A percentile compares a stretch with the other conserved stretches of the same genome.
Conservation (phyloP, 768 basidiomycete genomes). For the Calocera viscosa region DNA sequence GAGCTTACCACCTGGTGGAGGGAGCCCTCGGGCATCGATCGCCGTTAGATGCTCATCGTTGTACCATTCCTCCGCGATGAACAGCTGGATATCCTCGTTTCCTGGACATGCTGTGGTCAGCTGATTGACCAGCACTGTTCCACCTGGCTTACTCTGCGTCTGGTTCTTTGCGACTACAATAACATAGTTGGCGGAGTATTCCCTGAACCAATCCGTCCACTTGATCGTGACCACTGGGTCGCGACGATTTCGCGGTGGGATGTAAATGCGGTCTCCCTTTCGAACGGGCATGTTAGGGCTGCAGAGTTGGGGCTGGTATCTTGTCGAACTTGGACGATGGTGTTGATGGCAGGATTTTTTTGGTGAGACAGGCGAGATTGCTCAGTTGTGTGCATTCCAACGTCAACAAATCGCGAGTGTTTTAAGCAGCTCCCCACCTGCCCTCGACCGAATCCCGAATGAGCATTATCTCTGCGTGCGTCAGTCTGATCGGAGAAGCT, state of each 20-base stretch:
- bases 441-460: not conserved
- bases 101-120: not conserved
- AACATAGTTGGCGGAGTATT: conserved; percentile 4
- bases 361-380: not conserved
- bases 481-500: not conserved
- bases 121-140: not conserved
- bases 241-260: not conserved
- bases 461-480: not conserved
- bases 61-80: not conserved
- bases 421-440: not conserved
- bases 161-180: not conserved
- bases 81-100: conserved; percentile 1
- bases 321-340: not conserved
- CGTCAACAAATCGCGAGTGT: not conserved
- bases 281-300: not conserved
- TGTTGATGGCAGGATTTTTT: not conserved
- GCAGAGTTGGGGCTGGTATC: not conserved
- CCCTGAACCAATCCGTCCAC: conserved; percentile 6
- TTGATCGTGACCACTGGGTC: not conserved
- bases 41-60: not conserved
- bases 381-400: not conserved
- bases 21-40: not conserved
- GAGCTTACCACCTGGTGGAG: not conserved
- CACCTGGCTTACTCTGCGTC: not conserved
- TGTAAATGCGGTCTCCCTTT: not conserved